These are phyloP conservation scores for Fusarium floridanum DNA, from an alignment of 2,329 filamentous ascomycete species.

Conservation along the genomic window DNA sequence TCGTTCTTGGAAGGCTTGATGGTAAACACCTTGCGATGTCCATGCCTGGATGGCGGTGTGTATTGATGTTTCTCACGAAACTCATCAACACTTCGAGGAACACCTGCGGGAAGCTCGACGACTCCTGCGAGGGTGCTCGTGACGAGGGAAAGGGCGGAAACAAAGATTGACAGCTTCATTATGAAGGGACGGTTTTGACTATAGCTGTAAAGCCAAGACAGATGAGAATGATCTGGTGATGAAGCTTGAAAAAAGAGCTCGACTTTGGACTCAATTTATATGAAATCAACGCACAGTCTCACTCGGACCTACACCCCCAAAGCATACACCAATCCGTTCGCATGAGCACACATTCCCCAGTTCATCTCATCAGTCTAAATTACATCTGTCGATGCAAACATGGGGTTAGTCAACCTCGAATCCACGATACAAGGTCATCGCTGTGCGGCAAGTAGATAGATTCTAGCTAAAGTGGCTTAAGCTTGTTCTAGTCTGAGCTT, in stretches of 20 bases:
- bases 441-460: neutral
- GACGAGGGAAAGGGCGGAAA: slow-evolving; percentile 36
- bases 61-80: slow-evolving; percentile 42
- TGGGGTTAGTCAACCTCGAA: slow-evolving; percentile 3
- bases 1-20: slow-evolving; percentile 39
- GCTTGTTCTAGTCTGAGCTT: slow-evolving; percentile 5
- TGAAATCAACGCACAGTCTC: neutral
- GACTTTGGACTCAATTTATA: slow-evolving; percentile 20
- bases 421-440: neutral
- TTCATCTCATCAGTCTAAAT: neutral
- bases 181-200: neutral
- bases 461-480: slow-evolving; percentile 9
- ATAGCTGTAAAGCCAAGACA: neutral
- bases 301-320: slow-evolving; percentile 17
- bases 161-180: slow-evolving; percentile 42
- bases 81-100: slow-evolving; percentile 43
- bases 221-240: neutral
- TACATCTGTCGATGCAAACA: neutral
- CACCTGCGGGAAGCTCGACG: slow-evolving; percentile 42
- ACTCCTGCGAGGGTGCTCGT: slow-evolving; percentile 32
- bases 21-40: slow-evolving; percentile 33
- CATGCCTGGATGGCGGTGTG: slow-evolving; percentile 14
- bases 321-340: slow-evolving; percentile 12
- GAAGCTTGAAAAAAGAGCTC: neutral
- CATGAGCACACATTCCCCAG: slow-evolving; percentile 6